Evolutionary conservation across 441 rosid genomes (phyloP), one percentile per base, ranked within the genome.

Genomic region (Raphanus hybrid): DNA sequence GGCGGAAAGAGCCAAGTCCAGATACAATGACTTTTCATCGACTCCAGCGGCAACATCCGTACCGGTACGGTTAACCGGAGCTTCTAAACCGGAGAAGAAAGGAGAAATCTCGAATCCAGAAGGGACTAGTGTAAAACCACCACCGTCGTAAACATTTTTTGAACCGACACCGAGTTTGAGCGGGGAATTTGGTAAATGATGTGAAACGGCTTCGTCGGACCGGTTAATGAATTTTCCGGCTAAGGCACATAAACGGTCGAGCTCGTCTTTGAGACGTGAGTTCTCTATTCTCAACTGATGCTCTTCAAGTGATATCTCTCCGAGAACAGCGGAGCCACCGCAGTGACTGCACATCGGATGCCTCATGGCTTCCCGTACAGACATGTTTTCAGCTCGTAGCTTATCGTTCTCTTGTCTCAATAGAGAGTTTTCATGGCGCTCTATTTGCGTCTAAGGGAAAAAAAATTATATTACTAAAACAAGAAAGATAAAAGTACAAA

Each of bases 211-310:
- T 2, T 88, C 86, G 29, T 83, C 66, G 16, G 92, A 88, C 8
- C 94, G 89, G 48, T 93, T 94, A 39, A 94, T 70, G 83, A 94
- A 90, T 80, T 88, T 92, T 43, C 91, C 90, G 3, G 97, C 90
- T 8, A 94, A 88, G 1, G 91, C 81, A 70, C 94, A 89, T 20
- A 91, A 86, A 34, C 98, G 89, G 71, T 87, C 90, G 8, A 95
- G 77, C 71, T 95, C 98, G 6, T 95, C 93, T 74, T 88, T 92
- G 12, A 95, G 78, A 8, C 98, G 85, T 6, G 93, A 93, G 80
- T 92, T 95, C 81, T 95, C 99, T 2, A 89, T 86, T 80, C 97
- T 84, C 48, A 95, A 78, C 11, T 93, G 98, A 67, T 93, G 96
- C 63, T 93, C 94, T 74, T 93, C 97, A 0, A 88, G 80, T 3